Evolutionary conservation across 1,284 basidiomycete species (phyloP), one percentile per base, ranked within the genome.

Genomic region (Pseudozyma sp.): DNA sequence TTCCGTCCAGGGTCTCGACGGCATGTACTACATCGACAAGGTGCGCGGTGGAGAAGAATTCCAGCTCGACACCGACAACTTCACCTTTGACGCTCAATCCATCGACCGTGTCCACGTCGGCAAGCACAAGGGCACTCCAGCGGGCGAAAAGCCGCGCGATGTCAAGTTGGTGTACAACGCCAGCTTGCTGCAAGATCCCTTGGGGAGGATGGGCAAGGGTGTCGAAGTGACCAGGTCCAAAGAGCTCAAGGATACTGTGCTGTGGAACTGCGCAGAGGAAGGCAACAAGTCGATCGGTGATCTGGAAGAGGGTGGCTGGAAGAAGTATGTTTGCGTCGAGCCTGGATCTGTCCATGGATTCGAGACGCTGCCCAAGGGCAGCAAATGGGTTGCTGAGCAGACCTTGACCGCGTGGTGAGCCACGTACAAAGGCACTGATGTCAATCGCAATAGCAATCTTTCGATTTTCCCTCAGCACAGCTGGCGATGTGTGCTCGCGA

Each of bases 261-360:
- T 85, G 9, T 86, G 85, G 85, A 86, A 86, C 67, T 85, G 85
- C 10, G 81, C 79, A 42, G 71, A 81, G 46, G 78, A 75, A 33
- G 85, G 82, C 30, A 79, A 68, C 40, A 72, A 72, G 14, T 64
- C 57, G 11, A 85, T 86, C 50, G 75, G 54, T 11, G 85, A 86
- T 67, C 77, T 86, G 74, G 80, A 86, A 49, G 58, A 77, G 13
- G 75, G 75, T 2, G 85, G 84, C 1, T 81, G 75, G 74, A 78
- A 78, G 34, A 71, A 73, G 49, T 86, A 83, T 56, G 73, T 86
- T 37, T 86, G 85, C 59, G 77, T 86, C 45, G 84, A 85, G 67
- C 84, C 85, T 2, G 85, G 85, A 16, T 64, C 79, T 39, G 78
- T 83, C 24, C 49, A 54, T n/a, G 68, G 69, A 11, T 84, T 82